Percentiles rank a stretch among this genome's conserved stretches.
These are phyloP conservation scores for Fusarium neocosmosporiellum DNA, from an alignment of 2,329 filamentous ascomycete species.

Conservation along the genomic window DNA sequence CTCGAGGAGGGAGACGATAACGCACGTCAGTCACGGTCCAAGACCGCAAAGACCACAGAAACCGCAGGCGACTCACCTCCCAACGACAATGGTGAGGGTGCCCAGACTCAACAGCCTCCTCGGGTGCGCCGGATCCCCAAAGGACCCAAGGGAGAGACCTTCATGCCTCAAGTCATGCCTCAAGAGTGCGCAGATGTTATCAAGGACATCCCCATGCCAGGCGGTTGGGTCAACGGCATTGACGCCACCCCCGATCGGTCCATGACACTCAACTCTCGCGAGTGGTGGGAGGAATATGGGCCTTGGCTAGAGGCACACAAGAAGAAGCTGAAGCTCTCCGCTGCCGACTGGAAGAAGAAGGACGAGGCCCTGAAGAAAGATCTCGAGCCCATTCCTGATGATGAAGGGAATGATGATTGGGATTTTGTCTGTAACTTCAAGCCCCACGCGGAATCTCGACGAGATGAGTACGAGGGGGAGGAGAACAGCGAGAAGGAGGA, in stretches of 20 bases:
- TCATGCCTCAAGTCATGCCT: conserved; percentile 32
- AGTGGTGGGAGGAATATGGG: conserved; percentile 37
- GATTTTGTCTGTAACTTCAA: conserved; percentile 34
- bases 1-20: background rate
- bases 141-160: conserved; percentile 26
- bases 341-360: conserved; percentile 32
- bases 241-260: conserved; percentile 30
- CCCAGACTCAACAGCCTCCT: background rate
- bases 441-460: background rate
- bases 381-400: background rate
- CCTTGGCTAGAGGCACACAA: conserved; percentile 36
- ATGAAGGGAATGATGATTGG: conserved; percentile 32
- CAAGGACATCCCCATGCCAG: conserved; percentile 22
- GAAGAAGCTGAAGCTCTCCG: conserved; percentile 23
- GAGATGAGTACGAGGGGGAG: background rate
- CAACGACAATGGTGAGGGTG: background rate
- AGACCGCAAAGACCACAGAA: conserved; percentile 2
- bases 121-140: conserved; percentile 8
- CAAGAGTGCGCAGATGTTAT: conserved; percentile 19
- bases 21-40: background rate
- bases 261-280: conserved; percentile 25
- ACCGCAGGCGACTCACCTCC: background rate
- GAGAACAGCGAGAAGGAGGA: background rate
- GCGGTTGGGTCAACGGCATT: conserved; percentile 18
- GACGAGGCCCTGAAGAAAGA: conserved; percentile 32